phyloP scores from a whole-genome alignment of 108 stramenopile species.

The Pseudonitzschia delicatissima region DNA sequence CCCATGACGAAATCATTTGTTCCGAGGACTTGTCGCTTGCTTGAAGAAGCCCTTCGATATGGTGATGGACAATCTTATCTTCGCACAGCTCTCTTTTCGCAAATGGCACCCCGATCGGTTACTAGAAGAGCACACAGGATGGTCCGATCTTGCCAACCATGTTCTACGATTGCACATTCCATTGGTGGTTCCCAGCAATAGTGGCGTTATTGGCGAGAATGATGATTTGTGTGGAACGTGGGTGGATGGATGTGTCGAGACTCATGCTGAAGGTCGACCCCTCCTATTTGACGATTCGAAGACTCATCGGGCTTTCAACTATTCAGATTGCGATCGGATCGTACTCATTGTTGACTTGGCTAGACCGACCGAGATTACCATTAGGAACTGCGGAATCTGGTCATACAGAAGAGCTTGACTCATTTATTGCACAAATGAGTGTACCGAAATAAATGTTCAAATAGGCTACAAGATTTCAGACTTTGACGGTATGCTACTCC shows the following conservation, averaged over 20 bases:
- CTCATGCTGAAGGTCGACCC: constrained; percentile 70
- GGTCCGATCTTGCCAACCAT: constrained; percentile 96
- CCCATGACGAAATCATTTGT: constrained; percentile 67
- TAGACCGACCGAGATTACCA: constrained; percentile 72
- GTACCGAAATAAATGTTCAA: constrained; percentile 36
- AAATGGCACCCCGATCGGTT: constrained; percentile 82
- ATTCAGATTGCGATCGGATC: constrained; percentile 63
- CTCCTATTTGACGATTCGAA: constrained; percentile 95
- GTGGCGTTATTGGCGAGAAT: constrained; percentile 11
- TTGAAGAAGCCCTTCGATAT: constrained; percentile 26
- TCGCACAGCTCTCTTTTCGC: constrained; percentile 91
- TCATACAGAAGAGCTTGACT: constrained; percentile 91
- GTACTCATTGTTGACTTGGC: constrained; percentile 94
- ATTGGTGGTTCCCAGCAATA: constrained; percentile 72
- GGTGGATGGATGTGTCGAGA: constrained; percentile 94
- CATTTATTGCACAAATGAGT: constrained; percentile 73
- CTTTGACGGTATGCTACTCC: no score
- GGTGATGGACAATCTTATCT: constrained; percentile 25
- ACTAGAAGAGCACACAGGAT: constrained; percentile 91
- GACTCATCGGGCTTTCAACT: constrained; percentile 92
- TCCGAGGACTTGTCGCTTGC: constrained; percentile 69
- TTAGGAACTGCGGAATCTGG: constrained; percentile 86
- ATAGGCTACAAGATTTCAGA: no score
- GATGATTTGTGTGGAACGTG: constrained; percentile 81
- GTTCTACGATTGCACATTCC: constrained; percentile 93